Percentiles rank a stretch among this genome's conserved stretches.
phyloP scores from a whole-genome alignment of 2,329 filamentous ascomycete genomes.

The Colletotrichum tabaci region DNA sequence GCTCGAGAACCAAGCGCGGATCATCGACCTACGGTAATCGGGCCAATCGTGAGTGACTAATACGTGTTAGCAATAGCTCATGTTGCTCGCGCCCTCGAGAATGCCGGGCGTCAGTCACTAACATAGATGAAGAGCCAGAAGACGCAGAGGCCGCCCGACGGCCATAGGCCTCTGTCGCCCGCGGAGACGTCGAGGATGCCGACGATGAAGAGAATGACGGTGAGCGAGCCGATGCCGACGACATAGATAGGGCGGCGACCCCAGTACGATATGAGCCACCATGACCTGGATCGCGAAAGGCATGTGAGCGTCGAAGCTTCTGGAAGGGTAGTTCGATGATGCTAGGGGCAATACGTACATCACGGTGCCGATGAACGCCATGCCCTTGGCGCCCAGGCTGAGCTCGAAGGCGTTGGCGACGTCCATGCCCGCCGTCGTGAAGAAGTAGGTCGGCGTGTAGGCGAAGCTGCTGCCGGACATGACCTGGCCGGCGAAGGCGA shows the following conservation, averaged over 20 bases:
- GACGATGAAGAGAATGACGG: no score
- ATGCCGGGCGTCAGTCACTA: neutral
- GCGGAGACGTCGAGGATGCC: conserved; percentile 43
- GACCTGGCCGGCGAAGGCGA: conserved; percentile 52
- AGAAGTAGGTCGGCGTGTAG: conserved; percentile 52
- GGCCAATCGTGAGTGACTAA: conserved; percentile 57
- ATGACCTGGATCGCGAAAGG: no score
- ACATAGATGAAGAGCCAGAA: conserved; percentile 60
- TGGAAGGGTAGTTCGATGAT: no score
- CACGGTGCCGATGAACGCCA: no score
- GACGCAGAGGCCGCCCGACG: conserved; percentile 57
- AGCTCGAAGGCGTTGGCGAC: no score
- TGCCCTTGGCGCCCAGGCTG: no score
- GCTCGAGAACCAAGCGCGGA: neutral
- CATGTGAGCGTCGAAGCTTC: no score
- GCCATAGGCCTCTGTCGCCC: conserved; percentile 56
- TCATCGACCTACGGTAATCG: conserved; percentile 57
- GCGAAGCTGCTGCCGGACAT: conserved; percentile 50
- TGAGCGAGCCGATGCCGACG: no score
- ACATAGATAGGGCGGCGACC: no score
- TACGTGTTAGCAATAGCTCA: neutral
- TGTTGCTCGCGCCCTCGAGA: rapidly evolving
- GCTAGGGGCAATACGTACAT: no score
- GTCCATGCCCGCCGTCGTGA: conserved; percentile 13
- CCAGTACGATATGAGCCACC: no score